Base-by-base conservation (phyloP, 2,329 filamentous ascomycete species). In the Fusarium ramigenum region DNA sequence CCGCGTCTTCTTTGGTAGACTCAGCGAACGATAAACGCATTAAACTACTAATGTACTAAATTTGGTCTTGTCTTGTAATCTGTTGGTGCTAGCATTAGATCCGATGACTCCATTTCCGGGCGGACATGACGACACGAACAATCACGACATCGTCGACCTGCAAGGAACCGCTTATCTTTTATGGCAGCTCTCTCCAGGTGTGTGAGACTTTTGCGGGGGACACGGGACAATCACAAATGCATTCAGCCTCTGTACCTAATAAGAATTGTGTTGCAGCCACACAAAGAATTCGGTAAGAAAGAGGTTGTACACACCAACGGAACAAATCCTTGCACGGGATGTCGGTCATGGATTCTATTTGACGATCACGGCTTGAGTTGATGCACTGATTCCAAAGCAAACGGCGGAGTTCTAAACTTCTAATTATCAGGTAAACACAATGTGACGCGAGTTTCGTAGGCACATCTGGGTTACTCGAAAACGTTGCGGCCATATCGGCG, bases 131-230 rank as follows among this genome's bases (percentile, higher is more conserved):
- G 70, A 59, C 71, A 74, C 56, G 52, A 58, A 54, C 43, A 64
- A 72, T 74, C 56, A 68, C 67, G 60, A 62, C 60, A 74, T 73
- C 47, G 60, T 44, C 59, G 54, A 66, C 52, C 71, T 74, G 72
- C 72, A 74, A 74, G 71, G 72, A 66, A 74, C 71, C 59, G 68
- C 61, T 74, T 64, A 60, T 72, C 43, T 34, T 46, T 68, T 72
- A 60, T 66, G 53, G 44, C 40, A 69, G 56, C 32, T 62, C 47
- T 63, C 42, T 66, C 49, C 19, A 58, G 50, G 47, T 58, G 60
- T 44, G 43, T 53, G 46, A 47, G 58, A 58, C 42, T 74, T 72
- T 63, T 74, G 63, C 59, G 71, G 63, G 63, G 70, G 59, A 42
- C 40, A 44, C 28, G 32, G 65, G n/a, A 56, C 46, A 65, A 32